Base-by-base conservation (phyloP, 2,329 filamentous ascomycete species). In the Lasiodiplodia citricola region DNA sequence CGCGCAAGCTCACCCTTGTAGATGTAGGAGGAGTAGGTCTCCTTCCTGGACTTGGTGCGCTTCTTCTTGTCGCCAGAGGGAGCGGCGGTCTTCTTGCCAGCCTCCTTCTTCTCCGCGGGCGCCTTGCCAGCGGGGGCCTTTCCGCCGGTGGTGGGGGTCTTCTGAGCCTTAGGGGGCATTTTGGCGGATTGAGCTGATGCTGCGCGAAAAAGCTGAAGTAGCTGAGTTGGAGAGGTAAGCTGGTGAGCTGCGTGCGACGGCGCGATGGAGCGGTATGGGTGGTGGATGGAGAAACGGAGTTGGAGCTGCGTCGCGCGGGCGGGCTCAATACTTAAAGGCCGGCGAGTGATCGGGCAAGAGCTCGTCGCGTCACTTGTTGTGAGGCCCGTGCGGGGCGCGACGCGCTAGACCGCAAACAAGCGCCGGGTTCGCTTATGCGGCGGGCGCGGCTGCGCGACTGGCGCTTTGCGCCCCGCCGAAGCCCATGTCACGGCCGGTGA, bases 21-120 rank as follows among this genome's bases (percentile, higher is more conserved):
- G 86, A 99, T 99, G 90, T 99, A 99, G 68, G 93, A 96, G 76
- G 92, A 96, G 88, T 99, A 99, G n/a, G 96, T 99, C 89, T 99
- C 96, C 92, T 98, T 98, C 86, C 96, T 91, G 75, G 94, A 93
- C 94, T 99, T 99, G 87, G 94, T 97, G 81, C 96, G 93, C 94
- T 98, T 99, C 93, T 99, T 99, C 94, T 98, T 98, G 78, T 98
- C 96, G 74, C 96, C 96, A 81, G 93, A 90, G 71, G 94, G 90
- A 70, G 95, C 93, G 75, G 88, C 85, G 62, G 96, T 98, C 92
- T 98, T 99, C 93, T 99, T 99, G 88, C 95, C 96, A 74, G 95
- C 96, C 86, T 98, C 95, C 91, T 98, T 97, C 92, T 97, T 97
- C 90, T 97, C 94, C 80, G 92, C 92, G 70, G 95, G 94, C 57